These are phyloP conservation scores for Ilyonectria destructans DNA, from an alignment of 2,329 filamentous ascomycete species.

Conservation along the genomic window DNA sequence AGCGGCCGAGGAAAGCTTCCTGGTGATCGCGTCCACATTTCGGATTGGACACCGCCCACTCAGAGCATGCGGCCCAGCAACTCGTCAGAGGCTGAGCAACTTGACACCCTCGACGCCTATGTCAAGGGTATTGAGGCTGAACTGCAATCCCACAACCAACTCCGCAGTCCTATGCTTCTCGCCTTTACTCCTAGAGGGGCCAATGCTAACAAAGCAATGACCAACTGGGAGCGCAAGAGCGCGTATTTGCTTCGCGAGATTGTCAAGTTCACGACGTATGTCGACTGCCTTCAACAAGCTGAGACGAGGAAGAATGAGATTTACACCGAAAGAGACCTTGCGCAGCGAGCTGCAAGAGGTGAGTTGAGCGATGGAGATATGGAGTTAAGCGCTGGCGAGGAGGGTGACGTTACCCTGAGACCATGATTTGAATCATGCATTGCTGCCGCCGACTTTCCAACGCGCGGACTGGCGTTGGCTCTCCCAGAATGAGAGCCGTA, in stretches of 20 bases:
- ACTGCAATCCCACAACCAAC: slow-evolving; percentile 87
- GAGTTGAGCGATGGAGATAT: slow-evolving; percentile 61
- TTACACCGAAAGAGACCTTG: slow-evolving; percentile 72
- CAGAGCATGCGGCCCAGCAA: slow-evolving; percentile 92
- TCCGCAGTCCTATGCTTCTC: slow-evolving; percentile 88
- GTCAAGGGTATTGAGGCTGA: slow-evolving; percentile 91
- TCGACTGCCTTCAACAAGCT: slow-evolving; percentile 85
- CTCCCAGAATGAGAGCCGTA: slow-evolving; percentile 25
- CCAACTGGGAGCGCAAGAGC: slow-evolving; percentile 98
- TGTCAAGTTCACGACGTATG: slow-evolving; percentile 96
- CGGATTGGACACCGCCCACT: slow-evolving; percentile 90
- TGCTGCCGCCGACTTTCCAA: slow-evolving; percentile 30
- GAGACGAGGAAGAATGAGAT: slow-evolving; percentile 80
- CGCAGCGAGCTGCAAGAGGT: slow-evolving; percentile 65
- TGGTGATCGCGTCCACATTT: slow-evolving; percentile 87
- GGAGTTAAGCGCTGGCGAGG: slow-evolving; percentile 53
- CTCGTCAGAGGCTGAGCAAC: slow-evolving; percentile 85
- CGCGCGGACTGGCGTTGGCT: slow-evolving; percentile 18
- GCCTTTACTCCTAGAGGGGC: slow-evolving; percentile 89
- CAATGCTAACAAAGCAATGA: slow-evolving; percentile 88
- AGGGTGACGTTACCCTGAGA: slow-evolving; percentile 55
- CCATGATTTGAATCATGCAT: slow-evolving; percentile 46
- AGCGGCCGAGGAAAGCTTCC: slow-evolving; percentile 75
- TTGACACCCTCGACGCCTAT: slow-evolving; percentile 82
- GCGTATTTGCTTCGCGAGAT: slow-evolving; percentile 93